Evolutionary conservation across 169 alveolate genomes (phyloP), one percentile per base, ranked within the genome.

Genomic region (Eimeria falciformis): DNA sequence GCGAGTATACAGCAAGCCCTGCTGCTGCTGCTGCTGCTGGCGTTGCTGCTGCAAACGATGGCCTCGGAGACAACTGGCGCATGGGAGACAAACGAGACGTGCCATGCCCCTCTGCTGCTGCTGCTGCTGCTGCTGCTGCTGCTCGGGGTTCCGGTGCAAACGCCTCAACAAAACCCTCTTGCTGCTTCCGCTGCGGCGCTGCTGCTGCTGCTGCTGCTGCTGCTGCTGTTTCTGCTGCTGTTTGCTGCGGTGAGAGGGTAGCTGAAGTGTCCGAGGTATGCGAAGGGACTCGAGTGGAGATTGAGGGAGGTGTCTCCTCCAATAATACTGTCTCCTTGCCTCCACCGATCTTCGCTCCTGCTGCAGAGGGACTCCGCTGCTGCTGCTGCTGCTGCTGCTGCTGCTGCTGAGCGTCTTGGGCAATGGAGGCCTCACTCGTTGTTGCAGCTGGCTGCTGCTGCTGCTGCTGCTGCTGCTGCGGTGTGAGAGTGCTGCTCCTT

Each of bases 91-190:
- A n/a, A n/a, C n/a, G n/a, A n/a, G n/a, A n/a, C n/a, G n/a, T n/a
- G n/a, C n/a, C n/a, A n/a, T n/a, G 40, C 5, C 29, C 55, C 2
- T 7, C 62, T 50, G 62, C 62, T 50, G 50, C 82, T 71, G 82
- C 82, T 71, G 82, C 82, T 71, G 82, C 82, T 71, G 82, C 27
- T 71, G 82, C 82, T 37, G 82, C 21, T 71, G 82, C 56, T 29
- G 82, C 79, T 7, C 50, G 1, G 29, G 55, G 23, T 17, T 71
- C 82, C 12, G 82, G 56, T 27, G 27, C 2, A 27, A 40, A 5
- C 56, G 50, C 82, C 6, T 29, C 82, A 4, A 40, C 14, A 71
- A 21, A 4, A 12, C 58, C 58, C 5, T 33, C 56, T 17, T 17
- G 17, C 3, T 6, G n/a, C 58, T 71, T 71, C 58, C 17, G 82